These are phyloP conservation scores for Scheffersomyces insectosa DNA, from an alignment of 1,139 yeast genomes.

Conservation along the genomic window DNA sequence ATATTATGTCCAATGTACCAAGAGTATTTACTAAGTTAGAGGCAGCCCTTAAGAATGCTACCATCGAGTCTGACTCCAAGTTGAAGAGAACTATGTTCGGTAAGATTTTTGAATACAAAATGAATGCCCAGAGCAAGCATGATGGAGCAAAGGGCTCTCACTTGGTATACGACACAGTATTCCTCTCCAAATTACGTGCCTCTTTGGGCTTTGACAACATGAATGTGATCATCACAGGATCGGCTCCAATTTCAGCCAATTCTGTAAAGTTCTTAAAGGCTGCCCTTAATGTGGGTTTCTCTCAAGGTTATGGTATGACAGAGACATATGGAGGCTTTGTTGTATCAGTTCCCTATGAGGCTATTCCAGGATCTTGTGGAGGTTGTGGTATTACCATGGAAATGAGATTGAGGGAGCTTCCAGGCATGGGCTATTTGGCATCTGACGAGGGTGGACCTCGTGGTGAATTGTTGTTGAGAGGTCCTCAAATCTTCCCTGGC, in stretches of 20 bases:
- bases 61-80: constrained; percentile 25
- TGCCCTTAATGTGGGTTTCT: constrained; percentile 57
- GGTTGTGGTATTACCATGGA: constrained; percentile 55
- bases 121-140: constrained; percentile 15
- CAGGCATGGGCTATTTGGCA: constrained; percentile 63
- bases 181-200: constrained; percentile 53
- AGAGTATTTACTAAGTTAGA: constrained; percentile 66
- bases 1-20: constrained; percentile 59
- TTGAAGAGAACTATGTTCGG: constrained; percentile 11
- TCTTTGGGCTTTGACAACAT: constrained; percentile 60
- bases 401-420: constrained; percentile 62
- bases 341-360: constrained; percentile 40
- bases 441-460: constrained; percentile 30
- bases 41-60: constrained; percentile 45
- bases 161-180: constrained; percentile 47
- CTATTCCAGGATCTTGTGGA: constrained; percentile 66
- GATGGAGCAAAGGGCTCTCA: constrained; percentile 28
- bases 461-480: constrained; percentile 28
- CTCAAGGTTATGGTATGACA: constrained; percentile 79
- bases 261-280: constrained; percentile 63
- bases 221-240: constrained; percentile 53
- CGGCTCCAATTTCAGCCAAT: constrained; percentile 71
- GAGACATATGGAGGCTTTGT: constrained; percentile 71
- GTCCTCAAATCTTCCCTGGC: constrained; percentile 24
- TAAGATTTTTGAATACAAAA: constrained; percentile 18